These are phyloP conservation scores for Tolypocladium ophioglossoides DNA, from an alignment of 2,329 filamentous ascomycete species.

Conservation along the genomic window DNA sequence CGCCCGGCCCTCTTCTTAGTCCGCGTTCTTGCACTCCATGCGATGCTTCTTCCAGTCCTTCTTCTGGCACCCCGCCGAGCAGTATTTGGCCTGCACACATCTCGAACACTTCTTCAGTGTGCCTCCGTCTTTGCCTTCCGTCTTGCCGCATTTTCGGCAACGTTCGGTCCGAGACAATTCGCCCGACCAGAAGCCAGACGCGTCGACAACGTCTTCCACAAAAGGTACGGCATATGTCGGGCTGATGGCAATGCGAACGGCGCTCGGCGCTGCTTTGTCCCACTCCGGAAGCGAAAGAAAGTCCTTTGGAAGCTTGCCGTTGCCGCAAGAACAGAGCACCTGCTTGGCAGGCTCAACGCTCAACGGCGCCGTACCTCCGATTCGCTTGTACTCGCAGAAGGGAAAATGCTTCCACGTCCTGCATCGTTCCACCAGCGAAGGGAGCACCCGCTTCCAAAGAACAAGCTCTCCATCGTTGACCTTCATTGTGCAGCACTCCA, in stretches of 20 bases:
- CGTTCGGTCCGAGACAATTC: conserved; percentile 6
- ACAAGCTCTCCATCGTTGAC: conserved; percentile 47
- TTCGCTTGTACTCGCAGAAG: conserved; percentile 31
- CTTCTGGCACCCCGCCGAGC: conserved; percentile 40
- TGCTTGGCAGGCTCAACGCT: conserved; percentile 22
- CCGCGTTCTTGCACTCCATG: conserved; percentile 23
- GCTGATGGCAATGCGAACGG: conserved; percentile 48
- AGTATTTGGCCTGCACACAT: conserved; percentile 38
- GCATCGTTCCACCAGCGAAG: conserved; percentile 34
- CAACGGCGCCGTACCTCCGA: conserved; percentile 25
- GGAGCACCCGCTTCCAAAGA: conserved; percentile 35
- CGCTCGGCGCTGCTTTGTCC: conserved; percentile 27
- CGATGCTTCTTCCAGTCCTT: conserved; percentile 43
- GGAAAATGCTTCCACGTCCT: conserved; percentile 33
- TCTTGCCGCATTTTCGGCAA: conserved; percentile 27
- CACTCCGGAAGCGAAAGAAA: conserved; percentile 32
- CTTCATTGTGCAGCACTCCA: conserved; percentile 27
- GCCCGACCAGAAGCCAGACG: background rate
- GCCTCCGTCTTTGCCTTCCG: conserved; percentile 14
- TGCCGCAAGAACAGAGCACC: conserved; percentile 35
- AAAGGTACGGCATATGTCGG: conserved; percentile 35
- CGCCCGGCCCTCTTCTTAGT: conserved; percentile 2
- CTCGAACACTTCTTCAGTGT: conserved; percentile 30
- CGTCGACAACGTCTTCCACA: conserved; percentile 29
- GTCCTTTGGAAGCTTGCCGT: conserved; percentile 27